Percentiles rank a stretch among this genome's conserved stretches.
These are phyloP conservation scores for Colletotrichum liaoningense DNA, from an alignment of 2,329 filamentous ascomycete genomes.

Conservation along the genomic window DNA sequence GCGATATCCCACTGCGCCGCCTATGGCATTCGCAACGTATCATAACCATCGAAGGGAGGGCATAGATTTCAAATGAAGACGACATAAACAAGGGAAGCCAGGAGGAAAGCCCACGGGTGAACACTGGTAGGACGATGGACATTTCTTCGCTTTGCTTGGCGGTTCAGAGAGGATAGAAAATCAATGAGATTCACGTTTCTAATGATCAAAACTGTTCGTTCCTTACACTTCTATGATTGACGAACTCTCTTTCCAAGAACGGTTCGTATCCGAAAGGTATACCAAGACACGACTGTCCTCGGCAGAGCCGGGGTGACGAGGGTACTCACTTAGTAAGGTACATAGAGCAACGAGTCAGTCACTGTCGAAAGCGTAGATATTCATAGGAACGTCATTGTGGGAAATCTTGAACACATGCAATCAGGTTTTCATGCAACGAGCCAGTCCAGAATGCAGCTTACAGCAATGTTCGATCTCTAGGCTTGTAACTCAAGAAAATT, in stretches of 20 bases:
- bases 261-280: too few relatives aligned
- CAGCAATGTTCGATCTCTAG: not conserved
- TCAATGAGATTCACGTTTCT: constrained; percentile 34
- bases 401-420: not conserved
- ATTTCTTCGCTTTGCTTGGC: constrained; percentile 28
- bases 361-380: not conserved
- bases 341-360: constrained; percentile 3
- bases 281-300: not conserved
- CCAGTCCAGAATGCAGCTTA: not conserved
- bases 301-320: not conserved
- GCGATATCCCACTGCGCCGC: constrained; percentile 22
- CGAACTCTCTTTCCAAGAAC: not conserved
- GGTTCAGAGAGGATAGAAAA: constrained; percentile 31
- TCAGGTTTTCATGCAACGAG: not conserved
- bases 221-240: not conserved
- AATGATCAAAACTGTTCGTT: not conserved
- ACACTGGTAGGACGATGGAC: constrained; percentile 26
- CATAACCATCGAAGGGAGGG: constrained; percentile 35
- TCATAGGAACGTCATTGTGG: constrained; percentile 21
- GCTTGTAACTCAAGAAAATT: not conserved
- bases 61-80: constrained; percentile 30
- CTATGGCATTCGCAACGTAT: constrained; percentile 22
- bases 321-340: not conserved
- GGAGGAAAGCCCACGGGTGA: constrained; percentile 8
- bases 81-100: constrained; percentile 34